Evolutionary conservation across 106 monocot species (phyloP).

Genomic region (Vanilla planifolia): DNA sequence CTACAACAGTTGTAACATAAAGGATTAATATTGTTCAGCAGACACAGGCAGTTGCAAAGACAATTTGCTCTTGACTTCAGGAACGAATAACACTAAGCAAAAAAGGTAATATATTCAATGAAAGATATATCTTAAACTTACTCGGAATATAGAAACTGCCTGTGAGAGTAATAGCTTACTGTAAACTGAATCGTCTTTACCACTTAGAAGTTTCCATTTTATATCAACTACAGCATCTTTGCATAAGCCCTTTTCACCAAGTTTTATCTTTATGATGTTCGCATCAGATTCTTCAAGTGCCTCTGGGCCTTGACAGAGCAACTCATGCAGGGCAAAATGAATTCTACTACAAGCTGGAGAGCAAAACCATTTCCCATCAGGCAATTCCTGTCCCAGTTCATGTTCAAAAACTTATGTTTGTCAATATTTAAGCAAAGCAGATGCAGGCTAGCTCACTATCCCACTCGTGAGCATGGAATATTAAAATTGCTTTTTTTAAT

Average conservation of each 20-base stretch:
- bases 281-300: conserved; percentile 27
- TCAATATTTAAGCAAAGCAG: neutral
- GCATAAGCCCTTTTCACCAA: conserved; percentile 35
- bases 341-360: conserved; percentile 58
- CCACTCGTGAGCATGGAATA: too few species aligned
- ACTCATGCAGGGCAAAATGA: conserved; percentile 43
- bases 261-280: conserved; percentile 63
- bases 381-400: conserved; percentile 60
- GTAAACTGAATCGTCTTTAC: conserved; percentile 47
- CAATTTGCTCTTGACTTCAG: too few species aligned
- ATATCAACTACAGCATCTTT: conserved; percentile 30
- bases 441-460: too few species aligned
- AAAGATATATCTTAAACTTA: conserved; percentile 27
- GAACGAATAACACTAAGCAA: too few species aligned
- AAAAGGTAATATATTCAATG: too few species aligned
- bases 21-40: too few species aligned
- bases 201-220: conserved; percentile 85
- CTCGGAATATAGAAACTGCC: conserved; percentile 80
- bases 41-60: too few species aligned
- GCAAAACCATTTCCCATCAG: conserved; percentile 87
- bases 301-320: conserved; percentile 38
- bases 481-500: too few species aligned
- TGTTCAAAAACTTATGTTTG: neutral
- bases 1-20: too few species aligned
- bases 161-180: conserved; percentile 56